A percentile compares a stretch with the other conserved stretches of the same genome.
Evolutionary conservation across 2,329 filamentous ascomycete genomes (phyloP).

Genomic region (Beauveria caledonica): DNA sequence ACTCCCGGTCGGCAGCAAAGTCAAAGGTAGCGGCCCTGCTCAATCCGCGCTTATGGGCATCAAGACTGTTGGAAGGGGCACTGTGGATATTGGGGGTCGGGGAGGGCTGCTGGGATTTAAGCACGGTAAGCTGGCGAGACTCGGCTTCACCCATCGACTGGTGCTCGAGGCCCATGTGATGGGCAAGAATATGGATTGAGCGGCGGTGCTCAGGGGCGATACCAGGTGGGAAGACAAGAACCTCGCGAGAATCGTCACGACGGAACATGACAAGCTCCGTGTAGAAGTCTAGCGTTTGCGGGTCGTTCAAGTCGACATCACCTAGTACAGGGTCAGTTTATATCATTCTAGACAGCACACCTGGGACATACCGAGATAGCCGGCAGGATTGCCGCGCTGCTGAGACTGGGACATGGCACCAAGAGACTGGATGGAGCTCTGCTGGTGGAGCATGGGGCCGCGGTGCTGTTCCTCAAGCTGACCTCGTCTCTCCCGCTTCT

Average conservation of each 20-base stretch:
- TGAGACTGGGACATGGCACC: constrained; percentile 59
- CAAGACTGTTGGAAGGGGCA: constrained; percentile 55
- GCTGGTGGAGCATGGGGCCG: constrained; percentile 66
- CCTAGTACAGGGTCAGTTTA: constrained; percentile 20
- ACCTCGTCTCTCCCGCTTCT: constrained; percentile 91
- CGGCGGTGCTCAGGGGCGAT: constrained; percentile 78
- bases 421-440: constrained; percentile 79
- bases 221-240: constrained; percentile 73
- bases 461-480: constrained; percentile 97
- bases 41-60: constrained; percentile 73
- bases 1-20: constrained; percentile 75
- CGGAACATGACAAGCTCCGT: constrained; percentile 86
- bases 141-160: constrained; percentile 83
- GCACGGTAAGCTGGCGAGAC: constrained; percentile 83
- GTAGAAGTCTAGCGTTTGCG: constrained; percentile 78
- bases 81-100: constrained; percentile 48
- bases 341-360: constrained; percentile 5
- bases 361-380: constrained; percentile 36
- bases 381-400: constrained; percentile 22
- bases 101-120: constrained; percentile 53
- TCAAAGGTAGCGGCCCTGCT: constrained; percentile 96
- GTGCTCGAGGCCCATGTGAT: constrained; percentile 89
- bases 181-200: constrained; percentile 86
- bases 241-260: constrained; percentile 67
- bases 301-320: constrained; percentile 88